Base-by-base conservation (phyloP, 1,139 yeast genomes). In the Taphrina deformans region DNA sequence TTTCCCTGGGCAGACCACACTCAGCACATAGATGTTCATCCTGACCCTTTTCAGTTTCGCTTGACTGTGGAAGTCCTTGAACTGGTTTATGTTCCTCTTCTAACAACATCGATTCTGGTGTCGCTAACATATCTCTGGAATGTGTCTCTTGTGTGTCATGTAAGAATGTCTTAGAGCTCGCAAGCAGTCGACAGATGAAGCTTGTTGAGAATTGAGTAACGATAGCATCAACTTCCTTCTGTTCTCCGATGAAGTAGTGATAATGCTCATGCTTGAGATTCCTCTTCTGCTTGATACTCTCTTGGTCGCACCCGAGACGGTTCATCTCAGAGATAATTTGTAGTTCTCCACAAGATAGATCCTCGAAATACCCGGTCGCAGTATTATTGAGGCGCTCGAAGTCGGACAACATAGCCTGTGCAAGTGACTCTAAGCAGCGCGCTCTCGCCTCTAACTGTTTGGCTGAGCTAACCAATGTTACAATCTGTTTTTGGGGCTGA, bases 401-500 rank as follows among this genome's bases (percentile, higher is more conserved):
- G 16, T 48, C 33, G 10, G 18, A 1, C 12, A n/a, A 7, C 35
- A 48, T 26, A 26, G 18, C 18, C 6, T 10, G 6, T 12, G 53
- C 21, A 14, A 48, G 38, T 48, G 53, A 33, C 27, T 2, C 53
- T 24, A 48, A 27, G 5, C 23, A 48, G 12, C 16, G 10, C 18
- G 53, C 53, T 16, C 23, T 6, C 21, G 21, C 9, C 23, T 48
- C 35, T 21, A 27, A 12, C 16, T 48, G 33, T 12, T 27, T 24
- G 10, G 53, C 53, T n/a, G 53, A 26, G 18, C 21, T 29, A 6
- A 48, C 35, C 6, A 48, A 16, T 7, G 53, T n/a, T 10, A 48
- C 53, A 10, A 48, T 48, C 35, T 48, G 53, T 18, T 26, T 29
- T 10, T 48, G 53, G 2, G 53, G 53, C 35, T 48, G 53, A 27